Conservation (phyloP, 2,329 filamentous ascomycete genomes). For the Trichoderma lentiforme region DNA sequence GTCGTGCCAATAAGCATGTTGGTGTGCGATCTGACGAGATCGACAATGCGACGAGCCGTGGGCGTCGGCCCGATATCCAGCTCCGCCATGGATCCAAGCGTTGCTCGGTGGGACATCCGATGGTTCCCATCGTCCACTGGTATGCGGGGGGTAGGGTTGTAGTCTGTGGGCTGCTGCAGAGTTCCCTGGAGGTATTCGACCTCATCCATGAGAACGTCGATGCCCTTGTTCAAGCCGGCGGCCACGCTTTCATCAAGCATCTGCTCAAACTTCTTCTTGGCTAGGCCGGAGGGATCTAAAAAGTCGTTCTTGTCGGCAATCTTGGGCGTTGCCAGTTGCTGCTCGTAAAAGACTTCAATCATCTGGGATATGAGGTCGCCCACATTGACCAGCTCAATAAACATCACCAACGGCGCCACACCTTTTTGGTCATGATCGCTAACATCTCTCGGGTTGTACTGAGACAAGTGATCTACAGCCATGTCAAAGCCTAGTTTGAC, state of each 20-base stretch:
- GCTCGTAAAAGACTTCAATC: slow-evolving; percentile 97
- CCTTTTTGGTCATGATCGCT: slow-evolving; percentile 67
- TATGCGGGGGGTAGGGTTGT: slow-evolving; percentile 62
- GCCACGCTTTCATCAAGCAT: slow-evolving; percentile 97
- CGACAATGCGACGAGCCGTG: slow-evolving; percentile 76
- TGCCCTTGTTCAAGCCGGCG: slow-evolving; percentile 92
- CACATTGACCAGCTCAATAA: slow-evolving; percentile 95
- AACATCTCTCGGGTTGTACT: slow-evolving; percentile 85
- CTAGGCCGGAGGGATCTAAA: slow-evolving; percentile 82
- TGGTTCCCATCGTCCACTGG: slow-evolving; percentile 10
- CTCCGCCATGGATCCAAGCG: slow-evolving; percentile 29
- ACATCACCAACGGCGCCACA: slow-evolving; percentile 89
- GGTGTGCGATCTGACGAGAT: slow-evolving; percentile 83
- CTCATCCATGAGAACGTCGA: slow-evolving; percentile 97
- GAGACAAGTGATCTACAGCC: slow-evolving; percentile 83
- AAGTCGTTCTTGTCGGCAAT: slow-evolving; percentile 94
- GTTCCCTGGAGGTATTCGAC: slow-evolving; percentile 94
- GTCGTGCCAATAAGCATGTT: slow-evolving; percentile 91
- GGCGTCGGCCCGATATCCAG: slow-evolving; percentile 64
- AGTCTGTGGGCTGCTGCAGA: slow-evolving; percentile 81
- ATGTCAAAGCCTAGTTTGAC: slow-evolving; percentile 92
- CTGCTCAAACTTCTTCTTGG: slow-evolving; percentile 98
- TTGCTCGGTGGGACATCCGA: slow-evolving; percentile 8
- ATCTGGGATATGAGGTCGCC: slow-evolving; percentile 98
- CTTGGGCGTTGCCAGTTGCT: slow-evolving; percentile 79